phyloP scores from a whole-genome alignment of 1,284 basidiomycete species.

The Papiliotrema terrestris region DNA sequence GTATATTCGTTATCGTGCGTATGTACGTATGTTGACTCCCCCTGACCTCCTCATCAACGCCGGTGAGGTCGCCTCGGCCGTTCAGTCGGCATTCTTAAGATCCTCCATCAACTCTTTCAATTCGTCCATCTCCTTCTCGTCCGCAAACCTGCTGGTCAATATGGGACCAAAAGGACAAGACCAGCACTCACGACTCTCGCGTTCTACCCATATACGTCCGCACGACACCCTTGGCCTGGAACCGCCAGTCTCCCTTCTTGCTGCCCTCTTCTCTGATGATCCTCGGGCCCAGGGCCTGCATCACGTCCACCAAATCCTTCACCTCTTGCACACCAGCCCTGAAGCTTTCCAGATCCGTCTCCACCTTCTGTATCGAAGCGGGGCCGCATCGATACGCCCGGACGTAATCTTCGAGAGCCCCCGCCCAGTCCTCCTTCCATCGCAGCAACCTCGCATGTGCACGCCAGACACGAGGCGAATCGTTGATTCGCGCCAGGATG shows the following conservation, averaged over 20 bases:
- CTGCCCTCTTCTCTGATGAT: slow-evolving; percentile 23
- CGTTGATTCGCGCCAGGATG: slow-evolving; percentile 70
- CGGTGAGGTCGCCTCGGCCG: neutral
- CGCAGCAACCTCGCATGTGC: slow-evolving; percentile 74
- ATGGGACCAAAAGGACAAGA: neutral
- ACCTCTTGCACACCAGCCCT: slow-evolving; percentile 71
- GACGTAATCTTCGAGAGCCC: slow-evolving; percentile 74
- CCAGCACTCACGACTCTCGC: slow-evolving; percentile 42
- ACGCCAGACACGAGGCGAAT: slow-evolving; percentile 69
- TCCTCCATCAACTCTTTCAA: slow-evolving; percentile 58
- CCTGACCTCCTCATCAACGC: neutral
- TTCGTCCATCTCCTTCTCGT: slow-evolving; percentile 75
- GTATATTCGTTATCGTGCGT: neutral
- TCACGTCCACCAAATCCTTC: slow-evolving; percentile 73
- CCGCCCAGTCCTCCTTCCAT: slow-evolving; percentile 67
- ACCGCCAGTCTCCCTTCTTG: slow-evolving; percentile 63
- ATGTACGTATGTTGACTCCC: neutral
- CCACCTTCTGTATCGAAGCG: slow-evolving; percentile 63
- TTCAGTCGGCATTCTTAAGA: slow-evolving; percentile 37
- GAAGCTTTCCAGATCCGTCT: slow-evolving; percentile 65
- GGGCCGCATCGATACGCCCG: slow-evolving; percentile 73
- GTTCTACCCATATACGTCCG: slow-evolving; percentile 76
- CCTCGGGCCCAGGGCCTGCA: slow-evolving; percentile 74
- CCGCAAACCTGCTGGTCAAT: slow-evolving; percentile 59
- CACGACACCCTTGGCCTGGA: slow-evolving; percentile 82